phyloP scores from a whole-genome alignment of 2,329 filamentous ascomycete genomes.

The Westerdykella ornata region DNA sequence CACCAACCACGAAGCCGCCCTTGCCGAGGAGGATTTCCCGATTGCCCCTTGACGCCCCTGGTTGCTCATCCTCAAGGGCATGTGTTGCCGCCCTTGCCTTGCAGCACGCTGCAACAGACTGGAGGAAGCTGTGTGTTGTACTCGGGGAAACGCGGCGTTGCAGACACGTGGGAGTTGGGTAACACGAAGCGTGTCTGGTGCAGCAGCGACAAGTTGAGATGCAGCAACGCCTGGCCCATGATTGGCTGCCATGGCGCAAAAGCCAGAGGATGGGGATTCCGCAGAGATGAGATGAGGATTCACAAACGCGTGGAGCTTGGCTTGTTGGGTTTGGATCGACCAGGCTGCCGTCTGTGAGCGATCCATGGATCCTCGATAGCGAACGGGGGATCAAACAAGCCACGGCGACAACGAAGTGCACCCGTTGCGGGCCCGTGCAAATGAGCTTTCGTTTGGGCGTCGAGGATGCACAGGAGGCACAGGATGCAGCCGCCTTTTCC shows the following conservation, averaged over 20 bases:
- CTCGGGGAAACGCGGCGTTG: slow-evolving; percentile 1
- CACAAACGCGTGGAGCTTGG: slow-evolving; percentile 1
- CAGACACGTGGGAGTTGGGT: slow-evolving; percentile 17
- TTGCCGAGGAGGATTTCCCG: slow-evolving; percentile 24
- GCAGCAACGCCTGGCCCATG: slow-evolving; percentile 1
- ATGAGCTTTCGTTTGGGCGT: not conserved
- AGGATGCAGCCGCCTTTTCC: not conserved
- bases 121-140: slow-evolving; percentile 6
- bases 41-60: slow-evolving; percentile 10
- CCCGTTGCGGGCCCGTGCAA: slow-evolving; percentile 18
- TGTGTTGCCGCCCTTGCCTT: not conserved
- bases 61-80: slow-evolving; percentile 13
- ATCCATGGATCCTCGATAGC: slow-evolving; percentile 20
- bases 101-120: not conserved
- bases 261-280: not conserved
- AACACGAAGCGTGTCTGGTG: slow-evolving; percentile 9
- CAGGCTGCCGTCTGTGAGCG: slow-evolving; percentile 27
- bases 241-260: not conserved
- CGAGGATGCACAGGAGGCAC: too few species aligned
- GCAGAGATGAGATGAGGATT: slow-evolving; percentile 22
- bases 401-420: slow-evolving; percentile 29
- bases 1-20: slow-evolving; percentile 14
- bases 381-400: slow-evolving; percentile 28
- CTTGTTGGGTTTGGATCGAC: slow-evolving; percentile 32
- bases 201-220: slow-evolving; percentile 4